phyloP scores from a whole-genome alignment of 805 yeast species.

The Myxozyma kluyveri region DNA sequence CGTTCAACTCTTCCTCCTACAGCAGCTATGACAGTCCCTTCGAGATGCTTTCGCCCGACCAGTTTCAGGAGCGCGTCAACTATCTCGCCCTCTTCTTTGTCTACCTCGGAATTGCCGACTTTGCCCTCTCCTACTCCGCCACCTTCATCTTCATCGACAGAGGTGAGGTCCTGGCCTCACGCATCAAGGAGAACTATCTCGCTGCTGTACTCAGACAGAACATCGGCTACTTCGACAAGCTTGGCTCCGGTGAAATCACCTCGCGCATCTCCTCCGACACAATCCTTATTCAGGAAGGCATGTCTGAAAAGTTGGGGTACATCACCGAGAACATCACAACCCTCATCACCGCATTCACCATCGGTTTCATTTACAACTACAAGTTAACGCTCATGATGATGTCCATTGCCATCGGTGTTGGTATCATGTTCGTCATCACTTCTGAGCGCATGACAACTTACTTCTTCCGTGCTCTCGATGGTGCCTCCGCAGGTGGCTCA shows the following conservation, averaged over 20 bases:
- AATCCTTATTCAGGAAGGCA: constrained; percentile 35
- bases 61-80: constrained; percentile 39
- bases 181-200: constrained; percentile 33
- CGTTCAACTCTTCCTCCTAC: background rate
- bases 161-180: constrained; percentile 44
- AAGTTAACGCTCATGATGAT: constrained; percentile 32
- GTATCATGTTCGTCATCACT: constrained; percentile 23
- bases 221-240: constrained; percentile 34
- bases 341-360: constrained; percentile 31
- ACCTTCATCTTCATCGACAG: constrained; percentile 41
- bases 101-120: constrained; percentile 42
- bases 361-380: constrained; percentile 29
- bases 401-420: constrained; percentile 26
- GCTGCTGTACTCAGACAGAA: constrained; percentile 34
- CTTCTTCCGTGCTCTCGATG: constrained; percentile 21
- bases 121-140: constrained; percentile 34
- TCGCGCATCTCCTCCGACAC: constrained; percentile 36
- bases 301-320: constrained; percentile 34
- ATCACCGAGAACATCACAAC: constrained; percentile 30
- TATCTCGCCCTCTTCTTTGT: constrained; percentile 41
- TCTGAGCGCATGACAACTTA: constrained; percentile 28
- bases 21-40: background rate
- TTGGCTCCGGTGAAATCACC: constrained; percentile 36
- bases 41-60: constrained; percentile 28
- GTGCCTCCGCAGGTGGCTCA: constrained; percentile 36